A percentile compares a stretch with the other conserved stretches of the same genome.
Conservation (phyloP, 2,329 filamentous ascomycete genomes). For the Nemania abortiva region DNA sequence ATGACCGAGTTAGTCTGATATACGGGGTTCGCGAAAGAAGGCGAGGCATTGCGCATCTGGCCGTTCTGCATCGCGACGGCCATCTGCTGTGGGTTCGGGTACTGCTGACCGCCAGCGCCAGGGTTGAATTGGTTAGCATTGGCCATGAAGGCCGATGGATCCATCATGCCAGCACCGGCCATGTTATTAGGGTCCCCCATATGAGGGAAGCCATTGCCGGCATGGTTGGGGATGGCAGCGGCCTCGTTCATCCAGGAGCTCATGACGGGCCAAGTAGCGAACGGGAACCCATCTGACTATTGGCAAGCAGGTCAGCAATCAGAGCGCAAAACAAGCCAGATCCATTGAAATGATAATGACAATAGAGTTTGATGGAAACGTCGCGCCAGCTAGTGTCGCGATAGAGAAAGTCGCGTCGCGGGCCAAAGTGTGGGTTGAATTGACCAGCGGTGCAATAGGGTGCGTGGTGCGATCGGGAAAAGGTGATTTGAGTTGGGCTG, state of each 20-base stretch:
- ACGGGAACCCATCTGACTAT: conserved; percentile 62
- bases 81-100: conserved; percentile 69
- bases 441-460: conserved; percentile 45
- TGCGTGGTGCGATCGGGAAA: conserved; percentile 49
- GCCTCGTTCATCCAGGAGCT: conserved; percentile 80
- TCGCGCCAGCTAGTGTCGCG: conserved; percentile 54
- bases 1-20: conserved; percentile 89
- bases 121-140: conserved; percentile 71
- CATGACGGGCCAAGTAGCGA: conserved; percentile 68
- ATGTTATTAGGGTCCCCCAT: conserved; percentile 70
- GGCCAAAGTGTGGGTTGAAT: conserved; percentile 51
- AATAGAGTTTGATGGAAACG: conserved; percentile 55
- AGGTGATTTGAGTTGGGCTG: conserved; percentile 48
- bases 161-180: conserved; percentile 69
- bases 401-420: conserved; percentile 60
- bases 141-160: conserved; percentile 73
- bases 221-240: conserved; percentile 73
- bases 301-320: conserved; percentile 57
- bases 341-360: conserved; percentile 58
- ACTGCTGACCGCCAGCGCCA: conserved; percentile 62
- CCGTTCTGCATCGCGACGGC: conserved; percentile 79
- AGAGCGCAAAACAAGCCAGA: conserved; percentile 53
- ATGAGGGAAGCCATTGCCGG: conserved; percentile 76
- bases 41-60: conserved; percentile 84
- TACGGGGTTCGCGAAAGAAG: conserved; percentile 79